Conservation (phyloP, 2,329 filamentous ascomycete species). For the Clarireedia monteithiana region DNA sequence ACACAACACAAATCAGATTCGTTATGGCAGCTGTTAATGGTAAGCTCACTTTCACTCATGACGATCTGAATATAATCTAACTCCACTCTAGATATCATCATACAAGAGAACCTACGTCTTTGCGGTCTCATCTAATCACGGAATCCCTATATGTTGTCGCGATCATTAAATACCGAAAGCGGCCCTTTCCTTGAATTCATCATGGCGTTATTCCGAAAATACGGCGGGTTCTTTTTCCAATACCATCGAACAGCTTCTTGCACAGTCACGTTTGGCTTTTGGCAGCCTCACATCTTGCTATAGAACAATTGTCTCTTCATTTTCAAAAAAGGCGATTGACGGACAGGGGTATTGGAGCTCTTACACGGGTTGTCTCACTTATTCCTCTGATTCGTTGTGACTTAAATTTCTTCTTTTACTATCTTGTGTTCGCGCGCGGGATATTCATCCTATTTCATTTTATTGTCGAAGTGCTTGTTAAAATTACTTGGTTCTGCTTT, state of each 20-base stretch:
- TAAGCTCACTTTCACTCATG: slow-evolving; percentile 38
- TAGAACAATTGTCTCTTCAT: slow-evolving; percentile 16
- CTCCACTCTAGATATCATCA: slow-evolving; percentile 77
- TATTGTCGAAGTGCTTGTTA: slow-evolving; percentile 3
- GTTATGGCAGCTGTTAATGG: slow-evolving; percentile 99
- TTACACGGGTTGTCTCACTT: not conserved
- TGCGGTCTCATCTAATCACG: slow-evolving; percentile 80
- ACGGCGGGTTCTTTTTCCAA: slow-evolving; percentile 24
- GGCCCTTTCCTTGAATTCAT: slow-evolving; percentile 20
- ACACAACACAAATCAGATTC: slow-evolving; percentile 98
- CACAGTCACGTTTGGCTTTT: slow-evolving; percentile 11
- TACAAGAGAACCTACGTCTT: slow-evolving; percentile 96
- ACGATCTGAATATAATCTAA: slow-evolving; percentile 35
- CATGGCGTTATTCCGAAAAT: slow-evolving; percentile 28
- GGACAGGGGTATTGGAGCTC: slow-evolving; percentile 5
- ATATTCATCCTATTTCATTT: slow-evolving; percentile 4
- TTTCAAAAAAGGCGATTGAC: not conserved
- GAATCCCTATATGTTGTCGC: slow-evolving; percentile 2
- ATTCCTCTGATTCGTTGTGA: slow-evolving; percentile 21
- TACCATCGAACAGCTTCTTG: slow-evolving; percentile 24
- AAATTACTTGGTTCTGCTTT: slow-evolving; percentile 10
- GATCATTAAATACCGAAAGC: not conserved
- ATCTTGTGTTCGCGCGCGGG: slow-evolving; percentile 8
- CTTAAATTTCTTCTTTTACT: slow-evolving; percentile 13
- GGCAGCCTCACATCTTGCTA: slow-evolving; percentile 16